Conservation (phyloP, 257 asterid genomes). For the Solanum lignicaule region DNA sequence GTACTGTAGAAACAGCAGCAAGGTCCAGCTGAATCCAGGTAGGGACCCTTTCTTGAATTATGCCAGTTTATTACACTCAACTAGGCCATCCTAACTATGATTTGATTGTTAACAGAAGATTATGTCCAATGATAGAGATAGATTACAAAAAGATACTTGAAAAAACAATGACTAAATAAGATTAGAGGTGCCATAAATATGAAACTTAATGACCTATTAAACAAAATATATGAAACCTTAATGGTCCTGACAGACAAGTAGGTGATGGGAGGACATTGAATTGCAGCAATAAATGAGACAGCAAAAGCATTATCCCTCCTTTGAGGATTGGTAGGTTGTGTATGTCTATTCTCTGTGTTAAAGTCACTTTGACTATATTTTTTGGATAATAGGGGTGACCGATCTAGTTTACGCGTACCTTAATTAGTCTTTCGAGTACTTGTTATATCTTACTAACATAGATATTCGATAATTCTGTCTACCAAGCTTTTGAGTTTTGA, state of each 20-base stretch:
- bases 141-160: neutral
- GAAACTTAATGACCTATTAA: constrained; percentile 14
- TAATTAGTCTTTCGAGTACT: neutral
- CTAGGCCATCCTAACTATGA: neutral
- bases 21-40: neutral
- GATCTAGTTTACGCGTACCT: neutral
- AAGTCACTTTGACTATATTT: neutral
- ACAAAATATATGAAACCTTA: constrained; percentile 5
- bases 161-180: neutral
- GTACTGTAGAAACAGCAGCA: neutral
- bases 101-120: neutral
- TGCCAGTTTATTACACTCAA: neutral
- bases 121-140: neutral
- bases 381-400: neutral
- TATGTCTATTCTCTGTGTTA: neutral
- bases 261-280: constrained; percentile 39
- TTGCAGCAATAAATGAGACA: constrained; percentile 31
- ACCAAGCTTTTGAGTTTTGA: neutral
- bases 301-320: neutral
- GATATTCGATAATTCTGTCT: neutral
- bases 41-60: neutral
- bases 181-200: neutral
- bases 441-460: neutral
- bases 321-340: neutral
- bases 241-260: constrained; percentile 38